Evolutionary conservation across 331 rosid species (phyloP).

Genomic region (Pyrus hybrid): DNA sequence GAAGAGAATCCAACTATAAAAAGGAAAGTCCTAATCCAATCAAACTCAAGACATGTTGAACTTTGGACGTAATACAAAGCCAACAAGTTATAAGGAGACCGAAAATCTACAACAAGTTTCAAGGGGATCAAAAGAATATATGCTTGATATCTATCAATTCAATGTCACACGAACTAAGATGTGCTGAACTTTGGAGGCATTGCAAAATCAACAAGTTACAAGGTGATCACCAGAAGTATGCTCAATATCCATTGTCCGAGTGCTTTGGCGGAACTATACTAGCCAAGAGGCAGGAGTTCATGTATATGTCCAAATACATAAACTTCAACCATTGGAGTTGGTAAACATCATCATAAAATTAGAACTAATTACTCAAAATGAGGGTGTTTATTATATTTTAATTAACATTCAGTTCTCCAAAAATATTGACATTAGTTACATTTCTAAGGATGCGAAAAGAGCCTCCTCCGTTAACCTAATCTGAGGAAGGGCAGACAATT

Average conservation of each 20-base stretch:
- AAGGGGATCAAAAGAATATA: too few species aligned
- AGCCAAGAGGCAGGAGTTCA: background rate
- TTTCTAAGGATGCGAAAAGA: background rate
- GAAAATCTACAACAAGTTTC: too few species aligned
- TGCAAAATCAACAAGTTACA: background rate
- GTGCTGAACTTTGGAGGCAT: background rate
- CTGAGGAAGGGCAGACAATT: constrained; percentile 23
- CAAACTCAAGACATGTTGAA: background rate
- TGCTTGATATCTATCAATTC: too few species aligned
- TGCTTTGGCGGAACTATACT: background rate
- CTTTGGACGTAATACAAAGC: background rate
- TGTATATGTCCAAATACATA: background rate
- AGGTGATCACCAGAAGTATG: background rate
- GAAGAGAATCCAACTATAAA: background rate
- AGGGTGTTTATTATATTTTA: background rate
- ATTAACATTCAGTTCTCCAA: background rate
- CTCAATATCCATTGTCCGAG: background rate
- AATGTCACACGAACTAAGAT: background rate
- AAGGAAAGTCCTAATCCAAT: background rate
- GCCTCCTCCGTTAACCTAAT: constrained; percentile 17
- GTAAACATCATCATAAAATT: background rate
- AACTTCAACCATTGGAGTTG: background rate
- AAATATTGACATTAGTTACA: too few species aligned
- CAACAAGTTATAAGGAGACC: background rate
- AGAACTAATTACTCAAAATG: background rate